Conservation (phyloP, 1,284 basidiomycete species). For the Austroboletus rostrupii region DNA sequence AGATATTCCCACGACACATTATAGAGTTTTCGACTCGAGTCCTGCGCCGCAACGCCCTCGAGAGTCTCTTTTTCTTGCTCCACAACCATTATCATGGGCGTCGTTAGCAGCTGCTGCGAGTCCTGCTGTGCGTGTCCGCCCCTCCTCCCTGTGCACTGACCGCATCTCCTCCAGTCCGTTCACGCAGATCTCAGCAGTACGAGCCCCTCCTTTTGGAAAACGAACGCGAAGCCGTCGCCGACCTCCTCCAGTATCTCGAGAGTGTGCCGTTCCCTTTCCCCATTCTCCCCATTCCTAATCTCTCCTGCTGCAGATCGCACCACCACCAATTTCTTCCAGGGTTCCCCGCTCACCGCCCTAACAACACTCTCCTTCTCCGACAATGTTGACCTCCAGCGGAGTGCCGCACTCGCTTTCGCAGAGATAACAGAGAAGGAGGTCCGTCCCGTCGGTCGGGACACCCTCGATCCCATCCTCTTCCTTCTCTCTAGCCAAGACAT, state of each 20-base stretch:
- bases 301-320: conserved; percentile 69
- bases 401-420: conserved; percentile 96
- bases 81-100: conserved; percentile 40
- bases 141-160: conserved; percentile 11
- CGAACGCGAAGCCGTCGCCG: conserved; percentile 97
- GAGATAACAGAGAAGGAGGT: conserved; percentile 99
- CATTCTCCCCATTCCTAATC: conserved; percentile 10
- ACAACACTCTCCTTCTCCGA: conserved; percentile 98
- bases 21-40: conserved; percentile 12
- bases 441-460: conserved; percentile 93
- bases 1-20: conserved; percentile 16
- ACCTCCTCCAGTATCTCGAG: conserved; percentile 95
- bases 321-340: conserved; percentile 94
- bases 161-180: conserved; percentile 48
- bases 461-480: conserved; percentile 97
- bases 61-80: conserved; percentile 1
- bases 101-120: conserved; percentile 70
- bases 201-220: conserved; percentile 96
- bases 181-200: conserved; percentile 79
- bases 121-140: conserved; percentile 59
- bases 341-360: conserved; percentile 87
- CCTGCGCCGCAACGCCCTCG: conserved; percentile 6
- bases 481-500: conserved; percentile 97
- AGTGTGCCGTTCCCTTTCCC: conserved; percentile 49
- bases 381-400: conserved; percentile 98